Percentiles rank a stretch among this genome's conserved stretches.
These are phyloP conservation scores for Narthecium ossifragum DNA, from an alignment of 106 monocot genomes.

Conservation along the genomic window DNA sequence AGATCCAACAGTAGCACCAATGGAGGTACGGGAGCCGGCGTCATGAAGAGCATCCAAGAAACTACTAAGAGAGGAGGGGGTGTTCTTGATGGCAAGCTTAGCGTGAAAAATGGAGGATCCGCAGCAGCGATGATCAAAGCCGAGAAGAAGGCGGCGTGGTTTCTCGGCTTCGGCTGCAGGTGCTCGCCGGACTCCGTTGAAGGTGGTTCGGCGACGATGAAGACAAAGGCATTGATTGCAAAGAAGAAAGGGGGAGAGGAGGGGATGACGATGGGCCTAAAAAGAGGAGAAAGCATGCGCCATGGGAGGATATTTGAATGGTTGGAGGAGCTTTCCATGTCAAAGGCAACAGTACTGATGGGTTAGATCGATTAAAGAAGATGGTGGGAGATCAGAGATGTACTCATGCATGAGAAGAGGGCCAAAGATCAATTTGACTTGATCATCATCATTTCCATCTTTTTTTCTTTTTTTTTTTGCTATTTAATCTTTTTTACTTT, in stretches of 20 bases:
- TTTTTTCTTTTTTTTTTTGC: slow-evolving; percentile 7
- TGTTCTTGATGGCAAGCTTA: too few relatives aligned
- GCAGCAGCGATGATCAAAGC: background rate
- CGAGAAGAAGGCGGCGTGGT: slow-evolving; percentile 14
- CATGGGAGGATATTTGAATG: slow-evolving; percentile 40
- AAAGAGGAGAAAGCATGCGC: slow-evolving; percentile 9
- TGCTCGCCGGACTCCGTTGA: slow-evolving; percentile 33
- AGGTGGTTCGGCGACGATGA: background rate
- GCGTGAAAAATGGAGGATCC: background rate
- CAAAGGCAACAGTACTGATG: slow-evolving; percentile 5
- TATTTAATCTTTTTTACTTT: background rate
- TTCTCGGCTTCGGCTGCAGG: slow-evolving; percentile 43
- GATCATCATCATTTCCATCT: background rate
- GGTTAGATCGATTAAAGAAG: background rate
- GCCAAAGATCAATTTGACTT: too few relatives aligned
- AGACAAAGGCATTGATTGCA: background rate
- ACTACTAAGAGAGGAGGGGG: background rate
- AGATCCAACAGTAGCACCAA: background rate
- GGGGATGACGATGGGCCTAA: background rate
- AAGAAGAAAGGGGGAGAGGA: slow-evolving; percentile 6
- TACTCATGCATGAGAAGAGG: too few relatives aligned
- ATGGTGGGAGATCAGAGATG: too few relatives aligned
- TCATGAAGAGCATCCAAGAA: background rate
- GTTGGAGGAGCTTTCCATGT: slow-evolving; percentile 54
- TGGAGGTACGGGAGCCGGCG: background rate